phyloP scores from a whole-genome alignment of 2,329 filamentous ascomycete species.

The Coniochaeta sp. region DNA sequence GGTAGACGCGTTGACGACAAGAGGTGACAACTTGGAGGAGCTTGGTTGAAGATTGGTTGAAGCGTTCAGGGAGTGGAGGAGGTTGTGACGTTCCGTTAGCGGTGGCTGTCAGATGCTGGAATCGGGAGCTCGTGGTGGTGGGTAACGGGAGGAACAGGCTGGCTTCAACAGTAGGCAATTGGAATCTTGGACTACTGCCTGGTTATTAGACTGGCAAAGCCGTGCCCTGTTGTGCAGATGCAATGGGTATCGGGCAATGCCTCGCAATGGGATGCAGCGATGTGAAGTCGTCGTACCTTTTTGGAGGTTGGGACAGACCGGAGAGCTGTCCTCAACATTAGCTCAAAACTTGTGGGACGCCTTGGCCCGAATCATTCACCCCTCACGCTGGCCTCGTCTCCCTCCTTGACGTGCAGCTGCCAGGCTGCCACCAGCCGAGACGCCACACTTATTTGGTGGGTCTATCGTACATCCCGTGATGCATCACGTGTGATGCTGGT shows the following conservation, averaged over 20 bases:
- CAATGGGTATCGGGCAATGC: not conserved
- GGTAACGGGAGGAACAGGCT: not conserved
- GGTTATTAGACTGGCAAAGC: not conserved
- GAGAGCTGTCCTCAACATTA: conserved; percentile 4
- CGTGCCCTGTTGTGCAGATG: not conserved
- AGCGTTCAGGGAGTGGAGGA: not conserved
- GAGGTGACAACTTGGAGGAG: too few species aligned
- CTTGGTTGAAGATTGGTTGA: too few species aligned
- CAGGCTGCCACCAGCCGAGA: not conserved
- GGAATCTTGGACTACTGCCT: not conserved
- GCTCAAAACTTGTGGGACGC: conserved; percentile 2
- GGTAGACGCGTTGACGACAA: too few species aligned
- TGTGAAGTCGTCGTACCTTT: not conserved
- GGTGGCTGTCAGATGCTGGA: too few species aligned
- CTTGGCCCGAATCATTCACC: too few species aligned
- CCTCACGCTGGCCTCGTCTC: not conserved
- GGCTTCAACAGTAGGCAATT: not conserved
- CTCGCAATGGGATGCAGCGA: not conserved
- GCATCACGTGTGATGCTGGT: not conserved
- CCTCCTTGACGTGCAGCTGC: not conserved
- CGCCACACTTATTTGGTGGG: too few species aligned
- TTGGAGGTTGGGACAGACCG: not conserved
- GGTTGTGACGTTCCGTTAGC: not conserved
- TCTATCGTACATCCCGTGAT: too few species aligned
- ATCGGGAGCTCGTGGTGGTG: not conserved